Base-by-base conservation (phyloP, 495 filamentous ascomycete genomes). In the Amniculicola lignicola region DNA sequence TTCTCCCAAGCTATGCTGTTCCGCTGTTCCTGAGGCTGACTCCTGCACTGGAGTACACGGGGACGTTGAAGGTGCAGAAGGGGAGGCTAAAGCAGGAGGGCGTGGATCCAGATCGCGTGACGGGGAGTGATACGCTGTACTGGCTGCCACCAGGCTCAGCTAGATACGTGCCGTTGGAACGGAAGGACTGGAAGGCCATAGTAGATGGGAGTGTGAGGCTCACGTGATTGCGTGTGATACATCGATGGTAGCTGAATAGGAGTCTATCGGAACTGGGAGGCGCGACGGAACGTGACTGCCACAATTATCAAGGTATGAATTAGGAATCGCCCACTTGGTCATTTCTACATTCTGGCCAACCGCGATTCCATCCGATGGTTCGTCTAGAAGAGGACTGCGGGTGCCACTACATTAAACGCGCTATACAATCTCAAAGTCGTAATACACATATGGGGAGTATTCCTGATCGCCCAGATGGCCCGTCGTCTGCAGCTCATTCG, bases 391-490 rank as follows among this genome's bases (percentile, higher is more conserved):
- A n/a, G n/a, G n/a, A n/a, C n/a, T n/a, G n/a, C n/a, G n/a, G n/a
- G n/a, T n/a, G n/a, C n/a, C n/a, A n/a, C n/a, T n/a, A n/a, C n/a
- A n/a, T n/a, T n/a, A n/a, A 27, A 19, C 7, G 21, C 22, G n/a
- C 56, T 67, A 73, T 60, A 63, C 53, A 58, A 94, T 85, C 67
- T 90, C 86, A 69, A 96, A 90, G 63, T 96, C 89, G 73, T 96
- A 98, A 74, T 89, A 96, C 68, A 96, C 94, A 74, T 94, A 98
- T 24, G 93, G 83, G 51, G 89, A 89, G 74, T 96, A 98, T 65
- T 96, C 93, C 14, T 50, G n/a, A 16, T 82, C 80, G 39, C 82
- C 83, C 24, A 73, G 75, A 56, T 88, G 84, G 28, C 82, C 86
- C 2, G 71, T 77, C 1, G 80, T 81, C 31, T 88, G 87, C 80